Evolutionary conservation across 768 basidiomycete genomes (phyloP).

Genomic region (Boletus pseudo-olivaceus): DNA sequence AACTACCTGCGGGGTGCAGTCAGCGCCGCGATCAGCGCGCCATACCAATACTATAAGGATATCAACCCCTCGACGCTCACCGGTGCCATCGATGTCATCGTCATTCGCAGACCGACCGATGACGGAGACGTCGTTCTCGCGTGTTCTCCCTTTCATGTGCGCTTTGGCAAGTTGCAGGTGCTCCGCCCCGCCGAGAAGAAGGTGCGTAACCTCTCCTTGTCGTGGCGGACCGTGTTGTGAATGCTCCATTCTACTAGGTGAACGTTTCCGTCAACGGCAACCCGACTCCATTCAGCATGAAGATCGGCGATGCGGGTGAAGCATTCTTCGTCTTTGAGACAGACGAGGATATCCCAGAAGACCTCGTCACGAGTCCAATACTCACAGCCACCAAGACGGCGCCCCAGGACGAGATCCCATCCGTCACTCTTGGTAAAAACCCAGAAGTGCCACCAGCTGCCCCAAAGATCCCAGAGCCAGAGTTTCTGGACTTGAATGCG

Average conservation of each 20-base stretch:
- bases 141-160: conserved; percentile 95
- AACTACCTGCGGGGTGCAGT: conserved; percentile 88
- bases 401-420: conserved; percentile 29
- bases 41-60: conserved; percentile 88
- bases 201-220: conserved; percentile 37
- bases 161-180: conserved; percentile 97
- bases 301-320: conserved; percentile 97
- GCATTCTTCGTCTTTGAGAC: conserved; percentile 99
- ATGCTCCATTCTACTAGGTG: conserved; percentile 51
- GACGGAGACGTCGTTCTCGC: conserved; percentile 66
- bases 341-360: conserved; percentile 87
- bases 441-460: conserved; percentile 3
- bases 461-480: conserved; percentile 53
- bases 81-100: conserved; percentile 98
- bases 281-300: conserved; percentile 91
- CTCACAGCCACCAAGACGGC: conserved; percentile 54
- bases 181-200: conserved; percentile 92
- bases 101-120: conserved; percentile 72
- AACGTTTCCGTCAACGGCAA: conserved; percentile 84
- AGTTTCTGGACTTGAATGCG: conserved; percentile 83
- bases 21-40: conserved; percentile 71
- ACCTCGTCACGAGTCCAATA: conserved; percentile 91
- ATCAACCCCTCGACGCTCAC: conserved; percentile 97
- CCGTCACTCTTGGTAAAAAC: conserved; percentile 18
- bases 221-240: background rate